Base-by-base conservation (phyloP, 2,329 filamentous ascomycete species). In the Remersonia thermophila region DNA sequence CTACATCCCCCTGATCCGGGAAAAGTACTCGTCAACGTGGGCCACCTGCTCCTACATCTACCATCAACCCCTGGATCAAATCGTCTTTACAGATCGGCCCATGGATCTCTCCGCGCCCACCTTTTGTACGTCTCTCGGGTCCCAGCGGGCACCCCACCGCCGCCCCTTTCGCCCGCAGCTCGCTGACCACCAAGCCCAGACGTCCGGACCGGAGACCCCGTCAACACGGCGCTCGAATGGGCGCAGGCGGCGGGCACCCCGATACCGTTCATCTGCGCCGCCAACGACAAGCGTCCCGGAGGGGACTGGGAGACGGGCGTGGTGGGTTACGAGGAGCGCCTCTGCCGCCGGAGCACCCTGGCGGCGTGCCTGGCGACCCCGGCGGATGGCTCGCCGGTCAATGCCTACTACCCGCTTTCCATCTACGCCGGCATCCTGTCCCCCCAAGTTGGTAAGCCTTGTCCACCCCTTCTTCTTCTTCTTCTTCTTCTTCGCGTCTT, bases 241-340 rank as follows among this genome's bases (percentile, higher is more conserved):
- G 55, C 56, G 10, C 45, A 45, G 16, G 46, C 52, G 15, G 36
- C 46, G 30, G 65, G 59, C 14, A 47, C 46, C 33, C 49, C 57
- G 33, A 68, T 83, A 37, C 75, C 78, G 0, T 77, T 83, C 40
- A 72, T 84, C 43, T 83, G 80, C 46, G 71, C 76, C 37, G 82
- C 82, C 32, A 83, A 86, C 57, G 81, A 86, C 54, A 81, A 79
- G 51, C 67, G 79, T 27, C 69, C 81, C 1, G 82, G 82, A 8
- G 82, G 82, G n/a, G 80, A 86, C 52, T 87, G 82, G 82, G 80
- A 85, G 37, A 55, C 63, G 26, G 71, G 69, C 8, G 60, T 71
- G 10, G 65, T 71, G 46, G 73, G 73, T 23, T 76, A 75, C 35
- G 77, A 82, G 59, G 82, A 86, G 56, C 78, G 78, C 46, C 69